A percentile compares a stretch with the other conserved stretches of the same genome.
These are phyloP conservation scores for Yarrowia sp. DNA, from an alignment of 805 yeast species.

Conservation along the genomic window DNA sequence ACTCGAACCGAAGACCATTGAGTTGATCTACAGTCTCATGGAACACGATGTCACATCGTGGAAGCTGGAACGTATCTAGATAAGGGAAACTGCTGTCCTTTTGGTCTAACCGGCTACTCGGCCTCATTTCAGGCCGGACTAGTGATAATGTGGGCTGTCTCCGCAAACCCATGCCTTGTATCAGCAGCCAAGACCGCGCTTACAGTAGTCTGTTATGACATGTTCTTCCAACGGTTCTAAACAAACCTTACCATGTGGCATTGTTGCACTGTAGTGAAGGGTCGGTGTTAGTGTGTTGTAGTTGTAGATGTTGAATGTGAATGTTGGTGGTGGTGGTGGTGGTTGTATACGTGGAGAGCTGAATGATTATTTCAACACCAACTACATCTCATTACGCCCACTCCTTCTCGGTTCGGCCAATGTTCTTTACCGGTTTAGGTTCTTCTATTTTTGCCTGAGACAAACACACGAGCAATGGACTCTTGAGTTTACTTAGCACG, in stretches of 20 bases:
- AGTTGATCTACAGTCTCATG: too few species aligned
- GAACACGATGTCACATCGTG: too few species aligned
- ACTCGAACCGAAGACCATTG: neutral
- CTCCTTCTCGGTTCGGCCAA: too few species aligned
- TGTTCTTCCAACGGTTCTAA: slow-evolving; percentile 14
- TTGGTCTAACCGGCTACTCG: too few species aligned
- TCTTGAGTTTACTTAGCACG: neutral
- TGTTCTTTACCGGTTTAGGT: neutral
- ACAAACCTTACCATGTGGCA: neutral
- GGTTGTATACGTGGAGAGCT: too few species aligned
- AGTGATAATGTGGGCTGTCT: neutral
- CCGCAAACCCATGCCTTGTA: neutral
- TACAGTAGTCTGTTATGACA: slow-evolving; percentile 13
- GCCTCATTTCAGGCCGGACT: too few species aligned
- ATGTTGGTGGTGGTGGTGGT: neutral
- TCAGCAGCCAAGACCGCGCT: slow-evolving; percentile 16
- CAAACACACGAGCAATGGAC: slow-evolving; percentile 1
- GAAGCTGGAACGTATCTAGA: neutral
- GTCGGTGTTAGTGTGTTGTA: neutral
- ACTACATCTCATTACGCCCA: too few species aligned
- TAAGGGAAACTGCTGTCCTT: too few species aligned
- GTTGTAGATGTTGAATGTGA: neutral
- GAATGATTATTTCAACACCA: too few species aligned
- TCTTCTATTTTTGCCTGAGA: slow-evolving; percentile 6
- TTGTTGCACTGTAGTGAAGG: neutral